Base-by-base conservation (phyloP, 768 basidiomycete genomes). In the Russula sp. region DNA sequence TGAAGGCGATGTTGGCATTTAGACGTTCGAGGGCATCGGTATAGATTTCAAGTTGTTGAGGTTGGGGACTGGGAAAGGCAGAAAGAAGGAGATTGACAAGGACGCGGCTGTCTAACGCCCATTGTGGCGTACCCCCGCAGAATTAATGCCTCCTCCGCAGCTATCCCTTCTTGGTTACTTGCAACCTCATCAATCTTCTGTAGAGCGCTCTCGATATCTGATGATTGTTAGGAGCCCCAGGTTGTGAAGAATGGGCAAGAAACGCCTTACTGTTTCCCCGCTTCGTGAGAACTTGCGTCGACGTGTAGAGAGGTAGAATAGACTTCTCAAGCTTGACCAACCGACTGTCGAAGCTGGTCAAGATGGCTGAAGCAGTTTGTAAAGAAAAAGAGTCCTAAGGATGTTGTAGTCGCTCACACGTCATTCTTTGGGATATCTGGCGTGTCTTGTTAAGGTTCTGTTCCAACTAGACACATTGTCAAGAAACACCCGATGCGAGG, bases 401-500 rank as follows among this genome's bases (percentile, higher is more conserved):
- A 54, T 9, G 3, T 22, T 34, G 41, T n/a, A 45, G 70, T 34
- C 5, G 25, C 87, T 58, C 75, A 93, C 90, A 83, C 63, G 83
- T 91, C 90, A 93, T 93, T 54, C 88, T 79, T 68, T 88, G 87
- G 1, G 90, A 92, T 63, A 90, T 87, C 69, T 89, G 89, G 22
- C 82, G 82, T 0, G 90, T 93, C 74, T 92, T 93, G 72, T 88
- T 85, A 46, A 93, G 76, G 70, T 93, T 92, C 73, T 93, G 91
- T 74, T 93, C 89, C 10, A 93, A 80, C 90, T 90, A 48, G 22
- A 20, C 49, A 43, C 7, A 20, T 41, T 57, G 51, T 58, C 45
- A 58, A 52, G 38, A 45, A 52, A 41, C 16, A n/a, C n/a, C 0
- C 11, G 38, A 13, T 39, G 20, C 3, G 29, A 43, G 6, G n/a